Evolutionary conservation across 1,139 yeast genomes (phyloP).

Genomic region (Pichia cactophila): DNA sequence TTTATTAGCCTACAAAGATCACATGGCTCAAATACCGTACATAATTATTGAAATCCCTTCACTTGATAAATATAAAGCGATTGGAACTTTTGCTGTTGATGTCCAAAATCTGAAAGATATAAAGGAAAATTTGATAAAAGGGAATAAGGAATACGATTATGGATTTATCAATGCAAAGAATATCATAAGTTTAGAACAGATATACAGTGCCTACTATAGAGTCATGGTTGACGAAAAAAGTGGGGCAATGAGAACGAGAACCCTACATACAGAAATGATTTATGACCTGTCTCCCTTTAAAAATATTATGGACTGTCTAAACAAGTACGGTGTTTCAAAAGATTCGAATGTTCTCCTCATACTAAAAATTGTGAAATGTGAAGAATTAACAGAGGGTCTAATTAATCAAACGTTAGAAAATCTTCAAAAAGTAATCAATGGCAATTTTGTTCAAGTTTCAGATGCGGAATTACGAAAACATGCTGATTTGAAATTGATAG

Average conservation of each 20-base stretch:
- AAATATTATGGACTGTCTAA: slow-evolving; percentile 28
- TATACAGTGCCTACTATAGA: slow-evolving; percentile 42
- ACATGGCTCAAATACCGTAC: background rate
- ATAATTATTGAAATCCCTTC: slow-evolving; percentile 31
- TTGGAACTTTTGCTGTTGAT: slow-evolving; percentile 33
- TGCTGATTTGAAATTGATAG: slow-evolving; percentile 31
- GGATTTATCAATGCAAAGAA: slow-evolving; percentile 43
- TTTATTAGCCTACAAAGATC: background rate
- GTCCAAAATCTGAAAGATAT: slow-evolving; percentile 38
- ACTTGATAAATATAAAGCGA: slow-evolving; percentile 31
- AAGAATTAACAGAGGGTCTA: slow-evolving; percentile 9
- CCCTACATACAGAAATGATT: slow-evolving; percentile 46
- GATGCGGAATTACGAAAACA: slow-evolving; percentile 28
- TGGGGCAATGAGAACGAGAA: slow-evolving; percentile 39
- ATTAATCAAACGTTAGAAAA: slow-evolving; percentile 3
- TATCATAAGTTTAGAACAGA: slow-evolving; percentile 40
- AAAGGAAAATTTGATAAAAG: slow-evolving; percentile 31
- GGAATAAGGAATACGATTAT: slow-evolving; percentile 33
- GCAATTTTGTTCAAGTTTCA: slow-evolving; percentile 28
- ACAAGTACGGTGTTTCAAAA: slow-evolving; percentile 25
- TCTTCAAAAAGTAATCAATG: slow-evolving; percentile 25
- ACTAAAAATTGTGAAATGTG: slow-evolving; percentile 26
- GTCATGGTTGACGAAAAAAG: slow-evolving; percentile 37
- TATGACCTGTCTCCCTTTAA: slow-evolving; percentile 46
- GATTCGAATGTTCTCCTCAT: slow-evolving; percentile 16